These are phyloP conservation scores for Raddia guianensis DNA, from an alignment of 176 grass and related monocot species.

Conservation along the genomic window DNA sequence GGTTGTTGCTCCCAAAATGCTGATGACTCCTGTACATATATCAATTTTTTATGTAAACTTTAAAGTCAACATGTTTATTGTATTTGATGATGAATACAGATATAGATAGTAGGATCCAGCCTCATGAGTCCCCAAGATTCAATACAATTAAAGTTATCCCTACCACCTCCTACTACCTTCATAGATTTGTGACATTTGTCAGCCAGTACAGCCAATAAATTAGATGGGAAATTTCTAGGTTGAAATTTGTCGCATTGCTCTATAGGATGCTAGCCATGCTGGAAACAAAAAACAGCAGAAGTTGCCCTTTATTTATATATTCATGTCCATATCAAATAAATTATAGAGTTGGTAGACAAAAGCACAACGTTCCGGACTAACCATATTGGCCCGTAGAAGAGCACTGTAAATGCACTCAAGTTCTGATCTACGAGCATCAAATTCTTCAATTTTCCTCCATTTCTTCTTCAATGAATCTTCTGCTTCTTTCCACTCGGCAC, in stretches of 20 bases:
- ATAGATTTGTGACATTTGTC: constrained; percentile 22
- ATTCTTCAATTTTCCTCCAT: constrained; percentile 99
- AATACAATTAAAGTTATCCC: constrained; percentile 23
- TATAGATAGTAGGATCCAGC: constrained; percentile 1
- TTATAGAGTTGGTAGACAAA: constrained; percentile 16
- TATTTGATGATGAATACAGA: constrained; percentile 11
- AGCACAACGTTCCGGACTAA: constrained; percentile 45
- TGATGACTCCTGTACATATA: constrained; percentile 72
- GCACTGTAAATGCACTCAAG: constrained; percentile 87
- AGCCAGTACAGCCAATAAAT: constrained; percentile 10
- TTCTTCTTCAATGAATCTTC: constrained; percentile 99
- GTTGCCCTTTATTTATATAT: constrained; percentile 15
- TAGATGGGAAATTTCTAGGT: constrained; percentile 21
- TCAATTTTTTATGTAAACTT: constrained; percentile 17
- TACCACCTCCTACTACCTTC: constrained; percentile 30
- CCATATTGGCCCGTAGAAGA: constrained; percentile 83
- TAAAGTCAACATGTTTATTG: constrained; percentile 1
- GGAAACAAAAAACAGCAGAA: constrained; percentile 19
- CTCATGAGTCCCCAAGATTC: constrained; percentile 5
- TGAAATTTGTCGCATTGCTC: constrained; percentile 1
- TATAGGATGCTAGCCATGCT: constrained; percentile 21
- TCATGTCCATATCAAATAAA: not conserved
- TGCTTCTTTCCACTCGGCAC: constrained; percentile 94
- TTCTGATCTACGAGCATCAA: constrained; percentile 88
- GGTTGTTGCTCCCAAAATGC: constrained; percentile 98